Evolutionary conservation across 2,329 filamentous ascomycete genomes (phyloP).

Genomic region (Fusarium sp.): DNA sequence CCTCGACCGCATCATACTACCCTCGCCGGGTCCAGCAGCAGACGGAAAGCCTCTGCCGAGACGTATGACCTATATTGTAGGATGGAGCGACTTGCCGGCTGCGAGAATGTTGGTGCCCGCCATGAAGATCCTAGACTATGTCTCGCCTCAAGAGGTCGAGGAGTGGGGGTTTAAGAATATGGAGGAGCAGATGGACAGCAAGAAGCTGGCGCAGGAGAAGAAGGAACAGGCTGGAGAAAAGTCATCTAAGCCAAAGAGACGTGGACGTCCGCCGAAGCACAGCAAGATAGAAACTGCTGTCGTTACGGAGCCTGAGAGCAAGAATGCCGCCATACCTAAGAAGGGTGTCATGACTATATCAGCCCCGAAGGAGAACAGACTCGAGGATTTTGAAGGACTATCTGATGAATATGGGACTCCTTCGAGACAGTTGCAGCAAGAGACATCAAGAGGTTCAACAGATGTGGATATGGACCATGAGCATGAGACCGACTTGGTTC

Average conservation of each 20-base stretch:
- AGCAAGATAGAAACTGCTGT: constrained; percentile 50
- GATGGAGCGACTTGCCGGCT: constrained; percentile 65
- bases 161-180: constrained; percentile 65
- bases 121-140: constrained; percentile 66
- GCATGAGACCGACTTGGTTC: neutral
- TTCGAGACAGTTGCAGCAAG: constrained; percentile 45
- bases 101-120: constrained; percentile 61
- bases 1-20: constrained; percentile 63
- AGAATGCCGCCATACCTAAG: constrained; percentile 42
- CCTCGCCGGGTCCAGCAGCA: constrained; percentile 48
- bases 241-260: constrained; percentile 35
- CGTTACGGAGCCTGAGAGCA: constrained; percentile 43
- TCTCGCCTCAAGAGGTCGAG: constrained; percentile 68
- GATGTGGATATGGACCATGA: constrained; percentile 12
- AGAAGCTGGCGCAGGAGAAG: constrained; percentile 44
- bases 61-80: constrained; percentile 66
- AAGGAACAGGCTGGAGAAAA: constrained; percentile 42
- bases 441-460: constrained; percentile 22
- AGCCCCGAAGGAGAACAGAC: constrained; percentile 51
- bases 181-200: constrained; percentile 57
- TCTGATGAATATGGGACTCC: constrained; percentile 49
- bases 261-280: constrained; percentile 47
- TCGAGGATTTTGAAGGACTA: constrained; percentile 47
- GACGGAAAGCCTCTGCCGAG: constrained; percentile 55
- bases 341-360: constrained; percentile 51